phyloP scores from a whole-genome alignment of 2,329 filamentous ascomycete species.

The Sporothrix brasiliensis region DNA sequence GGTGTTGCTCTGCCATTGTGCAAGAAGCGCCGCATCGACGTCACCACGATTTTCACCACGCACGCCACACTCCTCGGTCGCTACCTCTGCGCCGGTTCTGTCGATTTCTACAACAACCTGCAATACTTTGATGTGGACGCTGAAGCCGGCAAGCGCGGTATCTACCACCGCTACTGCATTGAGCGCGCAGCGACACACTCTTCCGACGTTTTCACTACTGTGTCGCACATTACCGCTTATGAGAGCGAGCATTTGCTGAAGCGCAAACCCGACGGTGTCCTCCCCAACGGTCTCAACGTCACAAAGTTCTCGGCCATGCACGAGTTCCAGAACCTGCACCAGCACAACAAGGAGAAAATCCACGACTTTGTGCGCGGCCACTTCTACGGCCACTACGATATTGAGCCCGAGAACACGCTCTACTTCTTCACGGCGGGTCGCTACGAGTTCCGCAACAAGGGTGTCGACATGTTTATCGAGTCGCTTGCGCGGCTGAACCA shows the following conservation, averaged over 20 bases:
- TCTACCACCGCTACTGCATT: constrained; percentile 98
- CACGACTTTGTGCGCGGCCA: constrained; percentile 97
- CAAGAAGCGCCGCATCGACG: constrained; percentile 92
- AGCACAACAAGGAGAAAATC: constrained; percentile 96
- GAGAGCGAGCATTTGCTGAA: constrained; percentile 97
- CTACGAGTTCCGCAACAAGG: constrained; percentile 98
- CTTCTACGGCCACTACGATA: constrained; percentile 98
- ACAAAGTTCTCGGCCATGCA: constrained; percentile 98
- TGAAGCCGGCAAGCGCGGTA: constrained; percentile 95
- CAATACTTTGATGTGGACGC: constrained; percentile 96
- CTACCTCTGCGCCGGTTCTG: constrained; percentile 94
- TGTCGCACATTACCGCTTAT: constrained; percentile 97
- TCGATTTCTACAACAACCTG: constrained; percentile 99
- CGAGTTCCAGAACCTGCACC: constrained; percentile 98
- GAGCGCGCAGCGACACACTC: constrained; percentile 90
- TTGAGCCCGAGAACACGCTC: constrained; percentile 92
- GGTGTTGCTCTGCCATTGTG: constrained; percentile 89
- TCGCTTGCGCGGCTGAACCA: constrained; percentile 93
- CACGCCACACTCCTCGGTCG: constrained; percentile 93
- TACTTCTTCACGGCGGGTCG: constrained; percentile 97
- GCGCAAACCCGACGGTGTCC: constrained; percentile 93
- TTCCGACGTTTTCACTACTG: constrained; percentile 96
- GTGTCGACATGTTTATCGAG: constrained; percentile 99
- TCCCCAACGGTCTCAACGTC: constrained; percentile 96
- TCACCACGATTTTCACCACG: constrained; percentile 98